phyloP scores from a whole-genome alignment of 1,284 basidiomycete genomes.

The Lignosus rhinocerotis region DNA sequence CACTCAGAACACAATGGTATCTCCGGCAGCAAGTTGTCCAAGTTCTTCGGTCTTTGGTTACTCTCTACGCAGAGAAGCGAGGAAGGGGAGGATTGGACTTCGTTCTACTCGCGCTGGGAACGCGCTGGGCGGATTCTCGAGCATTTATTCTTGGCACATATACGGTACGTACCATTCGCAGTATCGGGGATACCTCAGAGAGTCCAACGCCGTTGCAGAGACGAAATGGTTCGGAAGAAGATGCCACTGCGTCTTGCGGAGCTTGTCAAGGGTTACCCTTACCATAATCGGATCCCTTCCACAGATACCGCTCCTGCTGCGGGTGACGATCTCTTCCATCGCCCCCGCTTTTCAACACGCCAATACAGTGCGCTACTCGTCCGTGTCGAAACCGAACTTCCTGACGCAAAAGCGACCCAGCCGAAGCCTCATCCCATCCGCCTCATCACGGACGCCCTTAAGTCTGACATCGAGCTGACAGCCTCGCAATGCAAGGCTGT shows the following conservation, averaged over 20 bases:
- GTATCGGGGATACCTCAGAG: not conserved
- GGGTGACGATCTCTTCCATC: constrained; percentile 49
- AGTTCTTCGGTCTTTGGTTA: constrained; percentile 73
- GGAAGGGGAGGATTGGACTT: constrained; percentile 51
- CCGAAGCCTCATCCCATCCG: constrained; percentile 55
- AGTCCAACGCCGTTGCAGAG: constrained; percentile 39
- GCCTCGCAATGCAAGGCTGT: constrained; percentile 41
- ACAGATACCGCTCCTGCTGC: constrained; percentile 31
- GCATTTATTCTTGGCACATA: constrained; percentile 68
- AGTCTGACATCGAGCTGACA: constrained; percentile 38
- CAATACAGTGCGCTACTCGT: constrained; percentile 63
- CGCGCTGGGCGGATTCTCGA: constrained; percentile 66
- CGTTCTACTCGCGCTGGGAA: constrained; percentile 76
- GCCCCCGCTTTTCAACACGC: constrained; percentile 65
- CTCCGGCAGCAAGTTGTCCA: constrained; percentile 72
- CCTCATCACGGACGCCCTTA: constrained; percentile 62
- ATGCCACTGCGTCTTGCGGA: constrained; percentile 72
- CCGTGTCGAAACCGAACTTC: constrained; percentile 54
- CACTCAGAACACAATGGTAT: constrained; percentile 70
- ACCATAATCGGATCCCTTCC: constrained; percentile 35
- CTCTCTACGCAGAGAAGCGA: constrained; percentile 47
- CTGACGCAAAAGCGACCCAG: constrained; percentile 35
- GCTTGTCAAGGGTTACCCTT: constrained; percentile 68
- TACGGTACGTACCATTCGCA: constrained; percentile 50
- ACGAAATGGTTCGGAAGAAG: constrained; percentile 53